A percentile compares a stretch with the other conserved stretches of the same genome.
Conservation (phyloP, 2,329 filamentous ascomycete genomes). For the Arthrobotrys musiformis region DNA sequence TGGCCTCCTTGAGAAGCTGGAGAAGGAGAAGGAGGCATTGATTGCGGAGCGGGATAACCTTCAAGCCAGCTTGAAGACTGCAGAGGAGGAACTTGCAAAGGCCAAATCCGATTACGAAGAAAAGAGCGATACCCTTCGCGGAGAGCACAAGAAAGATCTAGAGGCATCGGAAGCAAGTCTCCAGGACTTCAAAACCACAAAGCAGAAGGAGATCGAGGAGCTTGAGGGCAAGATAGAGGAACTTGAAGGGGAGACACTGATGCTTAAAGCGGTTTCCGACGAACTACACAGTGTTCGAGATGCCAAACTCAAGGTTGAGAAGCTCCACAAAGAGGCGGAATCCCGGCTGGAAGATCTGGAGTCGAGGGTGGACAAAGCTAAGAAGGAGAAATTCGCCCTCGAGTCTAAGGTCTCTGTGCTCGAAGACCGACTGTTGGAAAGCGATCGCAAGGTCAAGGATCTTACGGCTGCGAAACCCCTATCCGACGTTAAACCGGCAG, state of each 20-base stretch:
- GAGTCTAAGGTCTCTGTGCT: slow-evolving; percentile 61
- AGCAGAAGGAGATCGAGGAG: slow-evolving; percentile 59
- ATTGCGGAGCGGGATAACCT: slow-evolving; percentile 57
- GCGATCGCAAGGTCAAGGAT: slow-evolving; percentile 31
- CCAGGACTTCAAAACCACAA: slow-evolving; percentile 57
- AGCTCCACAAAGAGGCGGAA: slow-evolving; percentile 61
- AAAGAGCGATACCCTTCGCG: slow-evolving; percentile 47
- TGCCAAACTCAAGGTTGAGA: slow-evolving; percentile 62
- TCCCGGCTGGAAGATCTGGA: slow-evolving; percentile 60
- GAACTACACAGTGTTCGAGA: slow-evolving; percentile 61
- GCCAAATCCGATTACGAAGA: slow-evolving; percentile 64
- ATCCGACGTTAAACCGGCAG: slow-evolving; percentile 9
- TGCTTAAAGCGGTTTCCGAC: slow-evolving; percentile 62
- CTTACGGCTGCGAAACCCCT: slow-evolving; percentile 21
- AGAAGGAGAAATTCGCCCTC: slow-evolving; percentile 56
- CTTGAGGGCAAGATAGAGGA: slow-evolving; percentile 60
- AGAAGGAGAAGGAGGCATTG: slow-evolving; percentile 57
- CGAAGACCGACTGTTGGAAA: slow-evolving; percentile 60
- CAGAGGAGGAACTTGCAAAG: slow-evolving; percentile 67
- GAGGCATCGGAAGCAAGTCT: slow-evolving; percentile 57
- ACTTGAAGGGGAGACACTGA: slow-evolving; percentile 63
- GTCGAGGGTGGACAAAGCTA: slow-evolving; percentile 55
- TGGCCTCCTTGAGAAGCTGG: slow-evolving; percentile 62
- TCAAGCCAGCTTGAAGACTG: slow-evolving; percentile 65
- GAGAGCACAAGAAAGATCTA: slow-evolving; percentile 51